A percentile compares a stretch with the other conserved stretches of the same genome.
Conservation (phyloP, 2,329 filamentous ascomycete genomes). For the Drechslerella coelobrocha region DNA sequence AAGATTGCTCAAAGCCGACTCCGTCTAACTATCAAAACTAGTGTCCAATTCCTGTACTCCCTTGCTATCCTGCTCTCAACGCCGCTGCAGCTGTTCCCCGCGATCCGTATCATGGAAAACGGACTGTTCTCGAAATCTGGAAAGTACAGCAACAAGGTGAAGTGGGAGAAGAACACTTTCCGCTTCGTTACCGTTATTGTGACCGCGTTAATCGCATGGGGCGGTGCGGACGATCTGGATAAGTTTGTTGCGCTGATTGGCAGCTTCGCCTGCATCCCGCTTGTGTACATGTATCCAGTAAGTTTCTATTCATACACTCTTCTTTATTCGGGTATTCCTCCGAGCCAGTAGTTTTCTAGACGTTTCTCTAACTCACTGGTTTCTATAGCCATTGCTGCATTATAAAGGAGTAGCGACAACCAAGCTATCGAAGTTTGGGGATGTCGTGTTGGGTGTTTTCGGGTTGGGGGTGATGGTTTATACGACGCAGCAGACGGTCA, state of each 20-base stretch:
- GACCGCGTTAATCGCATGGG: conserved; percentile 88
- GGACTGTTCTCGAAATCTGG: conserved; percentile 72
- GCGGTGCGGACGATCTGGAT: conserved; percentile 88
- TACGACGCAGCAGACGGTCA: conserved; percentile 83
- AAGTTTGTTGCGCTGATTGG: conserved; percentile 97
- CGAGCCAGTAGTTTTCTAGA: too few relatives aligned
- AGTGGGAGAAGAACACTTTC: conserved; percentile 99
- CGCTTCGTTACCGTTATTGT: conserved; percentile 89
- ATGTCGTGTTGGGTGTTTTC: conserved; percentile 79
- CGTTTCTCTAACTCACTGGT: too few relatives aligned
- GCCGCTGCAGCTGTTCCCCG: conserved; percentile 94
- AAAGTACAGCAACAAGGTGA: conserved; percentile 99
- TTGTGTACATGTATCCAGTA: conserved; percentile 98
- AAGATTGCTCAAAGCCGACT: neutral
- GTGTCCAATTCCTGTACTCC: conserved; percentile 95
- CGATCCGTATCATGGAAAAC: conserved; percentile 94
- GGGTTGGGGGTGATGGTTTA: conserved; percentile 89
- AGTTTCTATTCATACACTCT: conserved; percentile 60
- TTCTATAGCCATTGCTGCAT: conserved; percentile 80
- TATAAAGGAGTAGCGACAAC: conserved; percentile 68
- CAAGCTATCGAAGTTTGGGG: conserved; percentile 71
- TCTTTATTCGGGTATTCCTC: neutral
- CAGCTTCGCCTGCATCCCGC: conserved; percentile 94
- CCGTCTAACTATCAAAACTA: conserved; percentile 1
- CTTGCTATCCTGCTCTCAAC: conserved; percentile 95